Conservation (phyloP, 257 asterid genomes). For the Petrea volubilis region DNA sequence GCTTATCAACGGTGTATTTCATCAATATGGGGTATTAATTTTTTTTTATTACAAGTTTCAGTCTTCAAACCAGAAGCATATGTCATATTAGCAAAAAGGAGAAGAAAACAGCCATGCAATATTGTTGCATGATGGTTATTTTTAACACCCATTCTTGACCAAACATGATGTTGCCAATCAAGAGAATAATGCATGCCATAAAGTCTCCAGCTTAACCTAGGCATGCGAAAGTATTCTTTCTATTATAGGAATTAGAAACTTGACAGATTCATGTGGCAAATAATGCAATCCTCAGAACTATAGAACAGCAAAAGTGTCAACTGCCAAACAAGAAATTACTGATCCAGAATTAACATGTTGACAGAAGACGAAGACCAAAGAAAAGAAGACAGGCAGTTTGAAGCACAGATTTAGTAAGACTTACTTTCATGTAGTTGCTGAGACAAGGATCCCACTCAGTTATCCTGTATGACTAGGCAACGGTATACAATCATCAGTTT, state of each 20-base stretch:
- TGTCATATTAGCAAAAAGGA: neutral
- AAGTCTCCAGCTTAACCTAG: neutral
- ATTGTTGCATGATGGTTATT: neutral
- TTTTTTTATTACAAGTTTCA: no score
- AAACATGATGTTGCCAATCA: neutral
- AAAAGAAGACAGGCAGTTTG: neutral
- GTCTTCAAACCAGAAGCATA: neutral
- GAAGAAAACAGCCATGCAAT: neutral
- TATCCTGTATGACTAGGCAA: slow-evolving; percentile 70
- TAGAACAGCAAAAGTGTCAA: neutral
- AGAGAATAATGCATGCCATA: neutral
- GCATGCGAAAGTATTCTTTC: neutral
- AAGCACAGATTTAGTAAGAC: slow-evolving; percentile 29
- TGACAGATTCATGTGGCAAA: neutral
- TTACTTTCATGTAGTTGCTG: slow-evolving; percentile 83
- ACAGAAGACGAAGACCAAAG: no score
- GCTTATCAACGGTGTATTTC: neutral
- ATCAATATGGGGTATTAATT: no score
- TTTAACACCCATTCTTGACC: neutral
- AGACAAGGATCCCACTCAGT: slow-evolving; percentile 88
- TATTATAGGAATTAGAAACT: neutral
- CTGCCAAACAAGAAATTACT: neutral
- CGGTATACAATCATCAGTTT: slow-evolving; percentile 24
- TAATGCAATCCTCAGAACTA: neutral
- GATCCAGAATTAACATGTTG: neutral